Evolutionary conservation across 2,329 filamentous ascomycete genomes (phyloP).

Genomic region (Pseudogymnoascus sp.): DNA sequence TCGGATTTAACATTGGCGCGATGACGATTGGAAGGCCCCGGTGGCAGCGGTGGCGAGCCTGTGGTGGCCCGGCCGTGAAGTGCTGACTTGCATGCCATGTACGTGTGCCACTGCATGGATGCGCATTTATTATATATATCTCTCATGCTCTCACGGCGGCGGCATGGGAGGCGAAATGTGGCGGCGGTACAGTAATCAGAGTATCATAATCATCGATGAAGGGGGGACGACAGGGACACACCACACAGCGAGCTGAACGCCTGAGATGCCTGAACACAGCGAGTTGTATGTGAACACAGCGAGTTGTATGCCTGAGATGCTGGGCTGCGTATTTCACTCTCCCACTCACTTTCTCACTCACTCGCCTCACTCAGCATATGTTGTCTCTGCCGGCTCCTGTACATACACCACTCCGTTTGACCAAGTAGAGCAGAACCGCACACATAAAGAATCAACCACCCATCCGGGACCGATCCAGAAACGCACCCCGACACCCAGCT

Average conservation of each 20-base stretch:
- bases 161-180: background rate
- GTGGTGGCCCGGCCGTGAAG: background rate
- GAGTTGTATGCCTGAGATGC: background rate
- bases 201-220: background rate
- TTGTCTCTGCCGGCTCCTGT: background rate
- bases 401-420: background rate
- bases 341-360: background rate
- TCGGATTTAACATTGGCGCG: background rate
- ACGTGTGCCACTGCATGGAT: background rate
- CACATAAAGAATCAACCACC: background rate
- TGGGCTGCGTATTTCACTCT: too few species aligned
- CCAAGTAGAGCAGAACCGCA: background rate
- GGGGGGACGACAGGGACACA: background rate
- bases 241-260: background rate
- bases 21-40: background rate
- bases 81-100: background rate
- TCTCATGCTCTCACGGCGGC: background rate
- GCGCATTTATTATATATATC: background rate
- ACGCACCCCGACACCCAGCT: background rate
- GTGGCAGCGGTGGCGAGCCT: background rate
- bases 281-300: too few species aligned
- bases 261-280: background rate
- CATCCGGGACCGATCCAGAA: background rate
- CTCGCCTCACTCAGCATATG: background rate
- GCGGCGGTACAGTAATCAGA: background rate